These are phyloP conservation scores for Backusella luteola DNA, from an alignment of 192 early-diverging fungal species.

Conservation along the genomic window DNA sequence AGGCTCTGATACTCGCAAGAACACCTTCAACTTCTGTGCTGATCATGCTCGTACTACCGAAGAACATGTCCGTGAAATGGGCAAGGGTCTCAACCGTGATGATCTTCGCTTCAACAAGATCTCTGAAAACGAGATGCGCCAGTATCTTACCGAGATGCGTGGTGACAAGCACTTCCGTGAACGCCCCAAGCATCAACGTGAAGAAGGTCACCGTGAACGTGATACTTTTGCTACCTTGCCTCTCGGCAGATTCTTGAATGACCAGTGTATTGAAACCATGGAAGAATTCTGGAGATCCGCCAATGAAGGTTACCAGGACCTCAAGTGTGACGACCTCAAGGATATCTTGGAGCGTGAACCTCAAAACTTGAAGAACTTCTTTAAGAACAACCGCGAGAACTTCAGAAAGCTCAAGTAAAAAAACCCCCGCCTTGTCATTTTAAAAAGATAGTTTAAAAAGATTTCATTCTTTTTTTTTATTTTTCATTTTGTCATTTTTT, in stretches of 20 bases:
- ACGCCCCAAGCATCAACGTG: background rate
- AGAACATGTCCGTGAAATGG: constrained; percentile 1
- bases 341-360: constrained; percentile 4
- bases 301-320: constrained; percentile 7
- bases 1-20: background rate
- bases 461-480: background rate
- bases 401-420: constrained; percentile 8
- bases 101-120: background rate
- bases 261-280: constrained; percentile 13
- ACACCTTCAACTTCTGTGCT: constrained; percentile 11
- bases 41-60: background rate
- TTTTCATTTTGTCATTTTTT: background rate
- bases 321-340: constrained; percentile 3
- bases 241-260: constrained; percentile 19
- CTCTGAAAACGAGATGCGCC: background rate
- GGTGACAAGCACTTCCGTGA: constrained; percentile 11
- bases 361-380: constrained; percentile 6
- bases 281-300: constrained; percentile 7
- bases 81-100: background rate
- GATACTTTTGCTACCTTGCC: constrained; percentile 16
- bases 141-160: constrained; percentile 13
- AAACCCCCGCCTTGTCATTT: background rate
- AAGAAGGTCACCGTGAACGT: background rate
- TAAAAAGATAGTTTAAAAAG: background rate
- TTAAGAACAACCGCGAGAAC: constrained; percentile 17